Base-by-base conservation (phyloP, 108 stramenopile genomes). In the Phaeodactylum tricornutum region DNA sequence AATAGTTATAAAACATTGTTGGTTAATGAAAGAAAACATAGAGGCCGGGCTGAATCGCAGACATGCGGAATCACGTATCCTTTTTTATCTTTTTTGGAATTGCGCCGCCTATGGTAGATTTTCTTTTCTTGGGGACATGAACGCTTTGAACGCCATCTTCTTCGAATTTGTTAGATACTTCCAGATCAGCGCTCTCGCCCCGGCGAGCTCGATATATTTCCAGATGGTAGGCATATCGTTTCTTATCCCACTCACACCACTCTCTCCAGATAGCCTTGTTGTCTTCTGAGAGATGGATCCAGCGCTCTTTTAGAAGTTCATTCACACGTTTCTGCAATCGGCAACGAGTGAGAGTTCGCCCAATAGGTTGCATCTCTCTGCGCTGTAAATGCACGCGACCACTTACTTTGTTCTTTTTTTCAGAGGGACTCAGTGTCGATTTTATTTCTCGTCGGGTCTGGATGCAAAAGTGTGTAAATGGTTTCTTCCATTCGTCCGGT, bases 391-490 rank as follows among this genome's bases (percentile, higher is more conserved):
- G 23, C 9, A 9, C 16, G 24, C 67, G 21, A 24, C 64, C 74
- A 63, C n/a, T n/a, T n/a, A n/a, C n/a, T n/a, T 86, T 91, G 47
- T 91, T 56, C 29, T 82, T 79, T 22, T 82, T 72, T 9, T 68
- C 61, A 17, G 48, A 61, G 2, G 77, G 59, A 43, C 44, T 43
- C 38, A 91, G 43, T 0, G 81, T 70, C 32, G 51, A 55, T 57
- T 91, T 91, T 11, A 87, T 75, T 34, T 76, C 74, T 42, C 67
- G 77, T 14, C 89, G 60, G 1, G 63, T 79, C 9, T 47, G 29
- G 8, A 62, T 68, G 46, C 89, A 91, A 57, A 84, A 91, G 3
- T 78, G 68, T 20, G 89, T 81, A 57, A 91, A 91, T 17, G 89
- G 77, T 44, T 82, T 87, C 48, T 78, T 84, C 45, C 64, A 57